Percentiles rank a stretch among this genome's conserved stretches.
phyloP scores from a whole-genome alignment of 257 asterid species.

The Asclepias syriaca region DNA sequence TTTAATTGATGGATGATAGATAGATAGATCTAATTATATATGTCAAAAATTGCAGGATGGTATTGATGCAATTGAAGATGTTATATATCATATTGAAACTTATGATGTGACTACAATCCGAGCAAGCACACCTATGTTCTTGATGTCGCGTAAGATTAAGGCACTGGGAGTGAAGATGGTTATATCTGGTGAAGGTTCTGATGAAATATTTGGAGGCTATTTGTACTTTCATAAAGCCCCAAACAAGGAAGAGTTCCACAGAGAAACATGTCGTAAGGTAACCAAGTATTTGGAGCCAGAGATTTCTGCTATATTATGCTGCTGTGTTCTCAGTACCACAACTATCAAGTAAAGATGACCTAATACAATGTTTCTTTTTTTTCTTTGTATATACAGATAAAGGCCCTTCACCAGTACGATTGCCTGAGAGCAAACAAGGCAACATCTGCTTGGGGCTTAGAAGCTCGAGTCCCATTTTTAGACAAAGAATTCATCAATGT shows the following conservation, averaged over 20 bases:
- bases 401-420: constrained; percentile 95
- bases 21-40: background rate
- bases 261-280: constrained; percentile 87
- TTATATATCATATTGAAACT: constrained; percentile 84
- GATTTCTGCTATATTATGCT: background rate
- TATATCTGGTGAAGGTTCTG: constrained; percentile 98
- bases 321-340: background rate
- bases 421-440: constrained; percentile 93
- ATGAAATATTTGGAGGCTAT: constrained; percentile 95
- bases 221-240: constrained; percentile 92
- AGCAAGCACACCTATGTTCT: constrained; percentile 98
- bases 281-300: background rate
- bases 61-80: constrained; percentile 97
- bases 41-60: constrained; percentile 58
- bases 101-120: constrained; percentile 94
- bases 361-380: constrained; percentile 1
- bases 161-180: constrained; percentile 97
- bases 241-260: constrained; percentile 85
- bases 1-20: background rate
- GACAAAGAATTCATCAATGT: constrained; percentile 83
- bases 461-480: constrained; percentile 89
- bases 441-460: constrained; percentile 98
- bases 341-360: background rate
- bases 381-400: constrained; percentile 42
- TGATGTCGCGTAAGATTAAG: constrained; percentile 94